phyloP scores from a whole-genome alignment of 306 rosid genomes.

The Phaseolus lunatus region DNA sequence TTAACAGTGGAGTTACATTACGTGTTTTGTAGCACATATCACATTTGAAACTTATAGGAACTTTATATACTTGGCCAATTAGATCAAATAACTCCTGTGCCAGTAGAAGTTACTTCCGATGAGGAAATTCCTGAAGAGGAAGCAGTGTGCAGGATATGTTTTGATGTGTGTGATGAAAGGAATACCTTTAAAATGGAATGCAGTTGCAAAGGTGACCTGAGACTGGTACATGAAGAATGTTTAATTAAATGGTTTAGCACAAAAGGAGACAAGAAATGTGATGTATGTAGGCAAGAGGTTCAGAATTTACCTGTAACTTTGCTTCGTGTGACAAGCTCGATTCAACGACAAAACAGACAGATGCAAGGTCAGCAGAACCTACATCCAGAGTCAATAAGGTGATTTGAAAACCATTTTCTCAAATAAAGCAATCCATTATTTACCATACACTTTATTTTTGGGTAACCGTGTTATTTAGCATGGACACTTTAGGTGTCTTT shows the following conservation, averaged over 20 bases:
- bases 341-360: slow-evolving; percentile 59
- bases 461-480: too few species aligned
- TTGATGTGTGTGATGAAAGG: slow-evolving; percentile 81
- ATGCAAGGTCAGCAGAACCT: slow-evolving; percentile 54
- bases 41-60: slow-evolving; percentile 25
- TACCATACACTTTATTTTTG: neutral
- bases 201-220: slow-evolving; percentile 94
- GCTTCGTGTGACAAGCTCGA: slow-evolving; percentile 73
- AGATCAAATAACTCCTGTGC: slow-evolving; percentile 80
- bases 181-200: slow-evolving; percentile 98
- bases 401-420: slow-evolving; percentile 31
- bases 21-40: slow-evolving; percentile 1
- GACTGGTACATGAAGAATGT: slow-evolving; percentile 88
- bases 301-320: slow-evolving; percentile 92
- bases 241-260: slow-evolving; percentile 84
- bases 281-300: slow-evolving; percentile 86
- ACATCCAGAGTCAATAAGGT: slow-evolving; percentile 77
- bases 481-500: neutral
- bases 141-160: slow-evolving; percentile 95
- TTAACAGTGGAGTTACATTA: slow-evolving; percentile 10
- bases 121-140: slow-evolving; percentile 99
- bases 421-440: slow-evolving; percentile 34
- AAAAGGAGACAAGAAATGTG: slow-evolving; percentile 88
- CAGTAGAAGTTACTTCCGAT: slow-evolving; percentile 65
- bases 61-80: slow-evolving; percentile 46